Percentiles rank a stretch among this genome's conserved stretches.
These are phyloP conservation scores for Colletotrichum camelliae DNA, from an alignment of 2,329 filamentous ascomycete species.

Conservation along the genomic window DNA sequence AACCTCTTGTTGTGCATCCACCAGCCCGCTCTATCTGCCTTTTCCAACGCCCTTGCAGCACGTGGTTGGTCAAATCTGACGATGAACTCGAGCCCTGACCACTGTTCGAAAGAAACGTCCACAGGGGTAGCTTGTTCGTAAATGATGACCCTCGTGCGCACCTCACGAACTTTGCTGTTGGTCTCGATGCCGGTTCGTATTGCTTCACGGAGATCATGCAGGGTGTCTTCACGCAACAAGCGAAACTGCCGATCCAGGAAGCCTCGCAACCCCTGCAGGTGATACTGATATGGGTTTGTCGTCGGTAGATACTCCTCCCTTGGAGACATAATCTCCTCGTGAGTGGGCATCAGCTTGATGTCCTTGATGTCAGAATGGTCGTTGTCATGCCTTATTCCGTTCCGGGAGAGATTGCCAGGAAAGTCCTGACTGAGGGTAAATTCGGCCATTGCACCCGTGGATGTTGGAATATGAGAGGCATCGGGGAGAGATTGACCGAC, in stretches of 20 bases:
- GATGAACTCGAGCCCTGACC: constrained; percentile 48
- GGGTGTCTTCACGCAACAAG: constrained; percentile 59
- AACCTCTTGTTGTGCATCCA: constrained; percentile 57
- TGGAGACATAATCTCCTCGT: constrained; percentile 47
- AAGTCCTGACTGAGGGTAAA: constrained; percentile 37
- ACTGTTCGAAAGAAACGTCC: constrained; percentile 38
- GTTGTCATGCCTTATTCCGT: constrained; percentile 52
- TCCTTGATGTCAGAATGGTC: constrained; percentile 49
- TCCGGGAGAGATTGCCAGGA: constrained; percentile 35
- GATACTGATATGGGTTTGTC: constrained; percentile 39
- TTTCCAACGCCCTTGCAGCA: constrained; percentile 23
- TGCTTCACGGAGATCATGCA: constrained; percentile 57
- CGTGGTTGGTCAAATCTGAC: constrained; percentile 52
- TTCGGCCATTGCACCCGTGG: constrained; percentile 20
- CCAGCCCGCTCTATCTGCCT: constrained; percentile 46
- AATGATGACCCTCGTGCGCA: constrained; percentile 26
- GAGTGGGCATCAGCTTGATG: constrained; percentile 56
- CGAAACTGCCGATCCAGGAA: constrained; percentile 62
- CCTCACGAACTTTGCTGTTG: constrained; percentile 32
- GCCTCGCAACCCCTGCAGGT: constrained; percentile 45
- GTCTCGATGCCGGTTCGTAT: constrained; percentile 27
- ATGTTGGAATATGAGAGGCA: constrained; percentile 6
- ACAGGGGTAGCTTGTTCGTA: constrained; percentile 24
- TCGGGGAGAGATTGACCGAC: constrained; percentile 29
- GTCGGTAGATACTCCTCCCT: constrained; percentile 50